These are phyloP conservation scores for Myxozyma geophila DNA, from an alignment of 805 yeast species.

Conservation along the genomic window DNA sequence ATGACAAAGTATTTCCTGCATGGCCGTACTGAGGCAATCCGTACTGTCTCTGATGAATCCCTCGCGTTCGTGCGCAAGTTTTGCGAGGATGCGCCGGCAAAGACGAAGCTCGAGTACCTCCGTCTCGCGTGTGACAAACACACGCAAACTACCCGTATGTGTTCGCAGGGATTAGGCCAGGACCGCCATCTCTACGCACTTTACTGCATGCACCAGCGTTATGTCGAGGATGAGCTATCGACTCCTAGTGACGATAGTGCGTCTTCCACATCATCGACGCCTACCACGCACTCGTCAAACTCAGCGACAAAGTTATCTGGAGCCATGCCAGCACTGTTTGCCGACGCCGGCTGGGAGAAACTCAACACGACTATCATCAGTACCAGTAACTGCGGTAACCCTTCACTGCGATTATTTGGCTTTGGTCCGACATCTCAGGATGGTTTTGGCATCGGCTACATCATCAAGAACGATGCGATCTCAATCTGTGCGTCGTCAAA, in stretches of 20 bases:
- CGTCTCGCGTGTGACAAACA: constrained; percentile 75
- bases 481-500: constrained; percentile 84
- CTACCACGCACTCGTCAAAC: not conserved
- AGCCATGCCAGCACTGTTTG: constrained; percentile 73
- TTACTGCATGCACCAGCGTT: constrained; percentile 78
- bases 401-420: constrained; percentile 83
- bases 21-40: constrained; percentile 90
- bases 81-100: constrained; percentile 67
- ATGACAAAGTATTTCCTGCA: constrained; percentile 88
- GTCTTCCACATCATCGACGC: constrained; percentile 4
- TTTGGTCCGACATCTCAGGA: constrained; percentile 89
- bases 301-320: constrained; percentile 29
- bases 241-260: constrained; percentile 28
- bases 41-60: constrained; percentile 81
- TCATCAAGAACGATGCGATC: constrained; percentile 77
- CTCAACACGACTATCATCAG: constrained; percentile 79
- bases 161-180: constrained; percentile 83
- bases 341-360: constrained; percentile 86
- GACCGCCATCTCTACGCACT: constrained; percentile 89
- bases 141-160: constrained; percentile 64
- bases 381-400: constrained; percentile 90
- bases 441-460: constrained; percentile 93
- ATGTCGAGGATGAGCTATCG: constrained; percentile 39
- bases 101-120: constrained; percentile 63
- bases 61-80: constrained; percentile 82